Evolutionary conservation across 805 yeast species (phyloP), one percentile per base, ranked within the genome.

Genomic region (Starmera dryadoides): DNA sequence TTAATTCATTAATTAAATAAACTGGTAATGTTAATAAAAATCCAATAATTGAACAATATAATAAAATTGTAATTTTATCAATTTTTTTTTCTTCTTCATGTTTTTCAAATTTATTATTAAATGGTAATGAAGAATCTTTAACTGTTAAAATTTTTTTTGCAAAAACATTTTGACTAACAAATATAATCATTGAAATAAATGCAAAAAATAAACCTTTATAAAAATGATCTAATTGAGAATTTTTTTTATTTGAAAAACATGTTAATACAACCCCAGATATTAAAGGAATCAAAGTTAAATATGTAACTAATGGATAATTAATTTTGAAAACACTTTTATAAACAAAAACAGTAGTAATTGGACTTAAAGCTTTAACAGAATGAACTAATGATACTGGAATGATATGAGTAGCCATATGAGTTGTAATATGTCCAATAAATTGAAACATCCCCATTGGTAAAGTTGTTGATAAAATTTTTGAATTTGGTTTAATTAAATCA

Each of bases 321-420:
- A 68, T 73, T 23, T 71, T 66, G 55, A 81, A 83, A 30, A 81
- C 39, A 11, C 79, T 43, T 47, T 84, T 69, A 62, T 88, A 88
- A 33, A 86, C 85, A 23, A 77, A 59, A 11, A 93, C 97, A 0
- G 98, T 91, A 36, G 86, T 75, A 20, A 91, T 68, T 3, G 98
- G 98, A 25, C 95, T 81, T 30, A 91, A 66, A 2, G 96, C 93
- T 64, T 93, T 93, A 50, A 91, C 80, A 8, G 97, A 88, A 59
- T 91, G 97, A 17, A 93, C 97, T 47, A 89, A 64, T 5, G 96
- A 85, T n/a, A 93, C 96, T 0, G 96, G 96, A 37, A 93, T 86
- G 44, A 85, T 60, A 2, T 89, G 75, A 2, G 96, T 88, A n/a
- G 98, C 91, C 55, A 85, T 84, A 58, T 89, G 96, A 7, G 94